Percentiles rank a stretch among this genome's conserved stretches.
Evolutionary conservation across 345 rosid species (phyloP).

Genomic region (Citrus inodora): DNA sequence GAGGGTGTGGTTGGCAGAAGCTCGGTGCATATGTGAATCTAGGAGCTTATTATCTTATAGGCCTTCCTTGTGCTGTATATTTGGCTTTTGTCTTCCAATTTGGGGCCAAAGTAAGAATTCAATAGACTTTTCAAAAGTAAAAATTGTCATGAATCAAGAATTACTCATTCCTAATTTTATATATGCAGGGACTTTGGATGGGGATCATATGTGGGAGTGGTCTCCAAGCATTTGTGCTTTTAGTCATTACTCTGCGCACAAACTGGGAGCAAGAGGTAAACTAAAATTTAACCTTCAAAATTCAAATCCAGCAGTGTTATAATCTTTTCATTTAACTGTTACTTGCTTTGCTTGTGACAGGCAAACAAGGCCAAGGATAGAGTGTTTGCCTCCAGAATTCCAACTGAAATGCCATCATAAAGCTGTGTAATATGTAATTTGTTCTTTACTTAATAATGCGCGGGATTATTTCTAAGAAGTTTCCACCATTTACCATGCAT

Average conservation of each 20-base stretch:
- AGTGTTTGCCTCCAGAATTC: slow-evolving; percentile 14
- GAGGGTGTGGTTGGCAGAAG: slow-evolving; percentile 46
- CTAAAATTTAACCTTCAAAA: background rate
- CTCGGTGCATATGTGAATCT: slow-evolving; percentile 27
- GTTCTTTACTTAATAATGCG: too few species aligned
- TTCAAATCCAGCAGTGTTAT: background rate
- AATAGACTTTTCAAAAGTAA: background rate
- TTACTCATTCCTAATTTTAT: background rate
- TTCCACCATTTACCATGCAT: too few species aligned
- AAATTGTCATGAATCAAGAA: background rate
- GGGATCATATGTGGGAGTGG: slow-evolving; percentile 35
- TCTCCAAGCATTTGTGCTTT: slow-evolving; percentile 32
- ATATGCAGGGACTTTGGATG: slow-evolving; percentile 36
- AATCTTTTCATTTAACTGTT: background rate
- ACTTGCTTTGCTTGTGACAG: background rate
- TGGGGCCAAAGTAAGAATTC: slow-evolving; percentile 27
- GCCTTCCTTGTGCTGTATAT: slow-evolving; percentile 30
- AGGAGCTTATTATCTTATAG: slow-evolving; percentile 30
- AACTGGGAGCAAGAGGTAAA: slow-evolving; percentile 33
- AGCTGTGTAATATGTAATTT: too few species aligned
- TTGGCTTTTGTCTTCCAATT: slow-evolving; percentile 27
- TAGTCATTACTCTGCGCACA: slow-evolving; percentile 23
- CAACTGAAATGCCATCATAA: background rate
- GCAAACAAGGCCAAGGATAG: slow-evolving; percentile 26
- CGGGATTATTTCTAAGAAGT: too few species aligned